These are phyloP conservation scores for Pythium grandisporangium DNA, from an alignment of 352 stramenopile genomes.

Conservation along the genomic window DNA sequence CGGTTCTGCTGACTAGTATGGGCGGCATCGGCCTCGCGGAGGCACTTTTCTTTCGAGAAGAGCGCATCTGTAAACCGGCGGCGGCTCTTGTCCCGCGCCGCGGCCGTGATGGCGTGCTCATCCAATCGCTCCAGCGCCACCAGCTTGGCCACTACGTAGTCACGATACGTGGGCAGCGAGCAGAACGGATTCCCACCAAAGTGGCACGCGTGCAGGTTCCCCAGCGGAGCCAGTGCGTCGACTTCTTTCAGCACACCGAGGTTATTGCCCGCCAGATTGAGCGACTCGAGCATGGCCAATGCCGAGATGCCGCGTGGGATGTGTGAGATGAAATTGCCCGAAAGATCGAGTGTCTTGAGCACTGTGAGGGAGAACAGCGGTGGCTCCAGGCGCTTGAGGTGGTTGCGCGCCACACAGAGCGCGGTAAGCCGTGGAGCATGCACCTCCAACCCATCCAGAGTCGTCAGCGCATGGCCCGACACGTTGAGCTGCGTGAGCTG, in stretches of 20 bases:
- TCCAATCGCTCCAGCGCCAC: conserved; percentile 52
- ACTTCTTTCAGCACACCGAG: conserved; percentile 64
- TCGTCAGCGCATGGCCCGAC: conserved; percentile 49
- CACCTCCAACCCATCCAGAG: conserved; percentile 43
- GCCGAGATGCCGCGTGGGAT: conserved; percentile 41
- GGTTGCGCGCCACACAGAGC: conserved; percentile 52
- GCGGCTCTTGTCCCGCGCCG: conserved; percentile 45
- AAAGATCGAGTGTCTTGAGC: conserved; percentile 50
- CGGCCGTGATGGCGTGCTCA: conserved; percentile 26
- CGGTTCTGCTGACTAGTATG: conserved; percentile 49
- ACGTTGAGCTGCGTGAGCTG: conserved; percentile 50
- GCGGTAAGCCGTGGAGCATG: conserved; percentile 33
- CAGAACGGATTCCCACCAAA: conserved; percentile 70
- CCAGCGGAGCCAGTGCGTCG: conserved; percentile 38
- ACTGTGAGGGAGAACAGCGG: conserved; percentile 31
- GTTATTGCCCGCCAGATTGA: conserved; percentile 70
- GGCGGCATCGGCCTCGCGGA: conserved; percentile 28
- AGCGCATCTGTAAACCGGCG: conserved; percentile 48
- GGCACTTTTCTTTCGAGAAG: conserved; percentile 40
- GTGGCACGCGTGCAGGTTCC: conserved; percentile 51
- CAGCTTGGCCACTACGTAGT: conserved; percentile 66
- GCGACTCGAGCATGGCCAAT: conserved; percentile 39
- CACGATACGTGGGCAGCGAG: conserved; percentile 60
- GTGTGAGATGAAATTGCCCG: conserved; percentile 75
- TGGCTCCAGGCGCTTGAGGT: conserved; percentile 48